Evolutionary conservation across 257 asterid species (phyloP).

Genomic region (Galeopsis tetrahit): DNA sequence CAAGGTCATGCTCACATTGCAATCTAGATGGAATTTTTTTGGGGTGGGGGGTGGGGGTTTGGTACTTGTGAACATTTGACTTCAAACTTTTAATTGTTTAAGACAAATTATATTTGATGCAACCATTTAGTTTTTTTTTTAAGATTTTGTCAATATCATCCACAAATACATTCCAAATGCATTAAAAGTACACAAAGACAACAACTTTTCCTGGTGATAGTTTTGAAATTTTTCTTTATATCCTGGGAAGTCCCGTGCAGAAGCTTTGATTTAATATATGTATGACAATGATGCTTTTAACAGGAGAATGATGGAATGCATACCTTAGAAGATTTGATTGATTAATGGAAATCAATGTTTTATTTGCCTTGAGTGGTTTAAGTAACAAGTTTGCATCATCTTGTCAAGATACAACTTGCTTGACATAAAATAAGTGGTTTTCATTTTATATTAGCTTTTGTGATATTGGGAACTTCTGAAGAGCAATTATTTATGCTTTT

Average conservation of each 20-base stretch:
- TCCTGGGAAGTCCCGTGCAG: not conserved
- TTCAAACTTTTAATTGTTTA: not conserved
- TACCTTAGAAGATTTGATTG: constrained; percentile 10
- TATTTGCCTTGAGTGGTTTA: not conserved
- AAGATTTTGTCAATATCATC: not conserved
- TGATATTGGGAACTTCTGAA: not conserved
- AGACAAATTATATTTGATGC: constrained; percentile 12
- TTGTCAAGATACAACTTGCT: constrained; percentile 15
- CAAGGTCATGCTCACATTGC: not conserved
- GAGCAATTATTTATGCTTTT: constrained; percentile 4
- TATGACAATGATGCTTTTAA: constrained; percentile 3
- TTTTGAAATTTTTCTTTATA: constrained; percentile 6
- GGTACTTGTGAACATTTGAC: constrained; percentile 11
- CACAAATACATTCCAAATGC: not conserved
- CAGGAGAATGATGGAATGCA: constrained; percentile 6
- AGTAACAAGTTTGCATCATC: constrained; percentile 1
- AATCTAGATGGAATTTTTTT: not conserved
- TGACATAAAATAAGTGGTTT: constrained; percentile 6
- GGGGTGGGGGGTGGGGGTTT: not conserved
- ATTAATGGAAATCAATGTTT: not conserved
- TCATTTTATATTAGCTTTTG: not conserved
- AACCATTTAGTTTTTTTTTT: not conserved
- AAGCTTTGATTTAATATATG: constrained; percentile 1
- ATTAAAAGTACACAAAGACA: not conserved
- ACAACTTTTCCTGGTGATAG: constrained; percentile 13